phyloP scores from a whole-genome alignment of 176 grass and related monocot genomes.

The Rhynchospora tenuis region DNA sequence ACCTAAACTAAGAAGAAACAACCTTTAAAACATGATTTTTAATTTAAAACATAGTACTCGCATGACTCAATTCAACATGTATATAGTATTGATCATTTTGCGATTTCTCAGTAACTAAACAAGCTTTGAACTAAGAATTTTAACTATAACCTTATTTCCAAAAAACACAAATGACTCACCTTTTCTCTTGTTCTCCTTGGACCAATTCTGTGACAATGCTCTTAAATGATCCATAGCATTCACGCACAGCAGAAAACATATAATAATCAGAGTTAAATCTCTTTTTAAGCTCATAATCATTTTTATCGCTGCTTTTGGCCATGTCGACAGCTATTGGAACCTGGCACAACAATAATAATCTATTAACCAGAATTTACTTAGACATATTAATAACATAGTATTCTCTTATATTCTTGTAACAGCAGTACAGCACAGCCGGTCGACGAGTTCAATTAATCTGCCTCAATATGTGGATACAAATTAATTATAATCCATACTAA shows the following conservation, averaged over 20 bases:
- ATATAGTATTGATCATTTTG: background rate
- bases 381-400: background rate
- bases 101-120: background rate
- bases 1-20: background rate
- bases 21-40: background rate
- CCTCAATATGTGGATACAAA: background rate
- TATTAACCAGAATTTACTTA: background rate
- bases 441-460: background rate
- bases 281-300: constrained; percentile 66
- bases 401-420: background rate
- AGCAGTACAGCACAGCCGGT: background rate
- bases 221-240: constrained; percentile 79
- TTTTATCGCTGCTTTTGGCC: constrained; percentile 76
- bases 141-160: constrained; percentile 1
- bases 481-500: background rate
- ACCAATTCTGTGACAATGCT: constrained; percentile 71
- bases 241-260: constrained; percentile 72
- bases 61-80: background rate
- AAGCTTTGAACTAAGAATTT: constrained; percentile 15
- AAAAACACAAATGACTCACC: constrained; percentile 29
- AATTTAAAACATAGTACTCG: background rate
- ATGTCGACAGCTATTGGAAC: constrained; percentile 95
- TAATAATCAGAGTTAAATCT: constrained; percentile 68
- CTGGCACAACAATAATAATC: constrained; percentile 31
- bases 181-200: constrained; percentile 55